Percentiles rank a stretch among this genome's conserved stretches.
Evolutionary conservation across 2,329 filamentous ascomycete genomes (phyloP).

Genomic region (Penicillium sp.): DNA sequence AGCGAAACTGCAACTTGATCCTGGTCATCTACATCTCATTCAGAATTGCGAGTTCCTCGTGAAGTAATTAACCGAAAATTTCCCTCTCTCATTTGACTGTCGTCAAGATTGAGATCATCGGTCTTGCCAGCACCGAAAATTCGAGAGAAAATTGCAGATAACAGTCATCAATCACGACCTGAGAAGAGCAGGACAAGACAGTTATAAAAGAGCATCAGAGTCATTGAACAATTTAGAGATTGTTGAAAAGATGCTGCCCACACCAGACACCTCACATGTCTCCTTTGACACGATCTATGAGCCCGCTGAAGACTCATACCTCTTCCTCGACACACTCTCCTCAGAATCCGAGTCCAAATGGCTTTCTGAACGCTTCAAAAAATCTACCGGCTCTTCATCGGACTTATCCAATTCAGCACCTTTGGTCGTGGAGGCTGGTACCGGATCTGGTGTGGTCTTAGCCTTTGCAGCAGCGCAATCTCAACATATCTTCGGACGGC

Average conservation of each 20-base stretch:
- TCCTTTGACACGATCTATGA: constrained; percentile 89
- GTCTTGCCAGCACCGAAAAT: not conserved
- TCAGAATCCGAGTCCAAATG: constrained; percentile 69
- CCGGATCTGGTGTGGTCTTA: constrained; percentile 91
- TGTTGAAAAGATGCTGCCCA: constrained; percentile 74
- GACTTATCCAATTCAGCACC: constrained; percentile 43
- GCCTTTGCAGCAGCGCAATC: constrained; percentile 83
- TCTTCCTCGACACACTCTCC: constrained; percentile 89
- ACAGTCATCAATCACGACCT: not conserved
- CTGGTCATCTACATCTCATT: too few relatives aligned
- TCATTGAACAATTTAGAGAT: not conserved
- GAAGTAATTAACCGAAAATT: too few relatives aligned
- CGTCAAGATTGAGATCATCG: not conserved
- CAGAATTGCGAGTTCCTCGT: not conserved
- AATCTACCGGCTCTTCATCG: constrained; percentile 18
- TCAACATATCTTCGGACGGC: constrained; percentile 69
- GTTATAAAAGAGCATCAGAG: not conserved
- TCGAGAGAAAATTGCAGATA: not conserved
- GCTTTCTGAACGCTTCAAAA: constrained; percentile 65
- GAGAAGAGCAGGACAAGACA: not conserved
- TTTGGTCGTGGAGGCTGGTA: constrained; percentile 81
- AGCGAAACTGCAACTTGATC: not conserved
- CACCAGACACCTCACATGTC: constrained; percentile 90
- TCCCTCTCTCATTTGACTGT: too few relatives aligned
- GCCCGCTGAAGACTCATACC: constrained; percentile 92